These are phyloP conservation scores for Borealophlyctis nickersoniae DNA, from an alignment of 192 early-diverging fungal species.

Conservation along the genomic window DNA sequence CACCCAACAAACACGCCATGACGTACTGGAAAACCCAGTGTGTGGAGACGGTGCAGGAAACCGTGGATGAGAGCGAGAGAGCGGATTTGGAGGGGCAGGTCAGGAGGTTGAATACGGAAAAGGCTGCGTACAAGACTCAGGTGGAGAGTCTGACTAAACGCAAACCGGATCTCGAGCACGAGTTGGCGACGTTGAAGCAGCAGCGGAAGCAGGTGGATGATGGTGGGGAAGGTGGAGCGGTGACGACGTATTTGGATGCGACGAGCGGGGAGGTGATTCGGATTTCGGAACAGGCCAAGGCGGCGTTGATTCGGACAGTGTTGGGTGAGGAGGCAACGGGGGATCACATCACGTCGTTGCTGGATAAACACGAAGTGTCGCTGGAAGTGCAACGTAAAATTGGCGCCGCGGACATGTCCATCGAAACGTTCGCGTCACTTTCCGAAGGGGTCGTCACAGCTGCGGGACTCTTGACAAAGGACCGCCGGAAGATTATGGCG, in stretches of 20 bases:
- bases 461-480: slow-evolving; percentile 35
- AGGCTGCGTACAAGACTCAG: slow-evolving; percentile 18
- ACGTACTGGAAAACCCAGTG: slow-evolving; percentile 40
- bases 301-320: slow-evolving; percentile 37
- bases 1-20: slow-evolving; percentile 23
- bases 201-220: slow-evolving; percentile 44
- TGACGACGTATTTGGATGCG: slow-evolving; percentile 36
- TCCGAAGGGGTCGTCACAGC: slow-evolving; percentile 38
- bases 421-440: slow-evolving; percentile 42
- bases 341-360: slow-evolving; percentile 32
- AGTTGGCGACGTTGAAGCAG: slow-evolving; percentile 25
- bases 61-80: slow-evolving; percentile 31
- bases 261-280: slow-evolving; percentile 35
- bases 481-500: slow-evolving; percentile 46
- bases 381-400: slow-evolving; percentile 34
- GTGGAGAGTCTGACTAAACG: slow-evolving; percentile 31
- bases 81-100: slow-evolving; percentile 36
- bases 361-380: slow-evolving; percentile 49
- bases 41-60: slow-evolving; percentile 46
- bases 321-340: slow-evolving; percentile 39
- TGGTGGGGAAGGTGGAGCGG: slow-evolving; percentile 16
- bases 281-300: slow-evolving; percentile 30
- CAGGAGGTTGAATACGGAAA: slow-evolving; percentile 27
- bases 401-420: slow-evolving; percentile 25
- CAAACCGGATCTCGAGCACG: slow-evolving; percentile 37